Conservation (phyloP, 495 filamentous ascomycete genomes). For the Neurospora sp. region DNA sequence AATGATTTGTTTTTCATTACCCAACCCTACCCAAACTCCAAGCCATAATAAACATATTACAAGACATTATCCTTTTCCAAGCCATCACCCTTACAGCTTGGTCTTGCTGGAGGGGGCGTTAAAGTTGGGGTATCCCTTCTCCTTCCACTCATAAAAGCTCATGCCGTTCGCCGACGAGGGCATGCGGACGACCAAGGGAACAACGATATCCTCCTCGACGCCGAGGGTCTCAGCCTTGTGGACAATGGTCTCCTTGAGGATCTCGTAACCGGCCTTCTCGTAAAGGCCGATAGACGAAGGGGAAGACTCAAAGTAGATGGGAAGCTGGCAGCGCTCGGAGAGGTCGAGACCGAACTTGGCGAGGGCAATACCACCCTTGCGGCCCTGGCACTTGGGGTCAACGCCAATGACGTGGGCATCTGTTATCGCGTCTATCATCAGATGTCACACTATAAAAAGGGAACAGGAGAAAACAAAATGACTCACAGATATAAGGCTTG, state of each 20-base stretch:
- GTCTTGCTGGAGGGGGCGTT: not conserved
- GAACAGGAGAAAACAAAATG: not conserved
- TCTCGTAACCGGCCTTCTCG: constrained; percentile 19
- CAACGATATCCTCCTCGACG: constrained; percentile 14
- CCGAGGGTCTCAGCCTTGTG: constrained; percentile 22
- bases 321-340: constrained; percentile 28
- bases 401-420: constrained; percentile 24
- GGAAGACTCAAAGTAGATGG: constrained; percentile 27
- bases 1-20: not conserved
- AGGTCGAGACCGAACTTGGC: constrained; percentile 32
- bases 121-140: constrained; percentile 15
- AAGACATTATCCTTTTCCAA: not conserved
- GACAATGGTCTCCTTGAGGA: constrained; percentile 19
- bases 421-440: not conserved
- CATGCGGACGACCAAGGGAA: constrained; percentile 22
- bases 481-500: constrained; percentile 19
- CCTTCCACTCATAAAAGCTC: constrained; percentile 8
- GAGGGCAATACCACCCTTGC: no score
- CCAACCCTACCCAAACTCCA: not conserved
- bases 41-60: not conserved
- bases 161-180: constrained; percentile 14
- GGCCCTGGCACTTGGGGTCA: constrained; percentile 27
- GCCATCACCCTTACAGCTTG: not conserved
- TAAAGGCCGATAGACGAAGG: constrained; percentile 17
- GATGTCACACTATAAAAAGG: not conserved